Conservation (phyloP, 2,329 filamentous ascomycete genomes). For the Trichoderma guizhouense region DNA sequence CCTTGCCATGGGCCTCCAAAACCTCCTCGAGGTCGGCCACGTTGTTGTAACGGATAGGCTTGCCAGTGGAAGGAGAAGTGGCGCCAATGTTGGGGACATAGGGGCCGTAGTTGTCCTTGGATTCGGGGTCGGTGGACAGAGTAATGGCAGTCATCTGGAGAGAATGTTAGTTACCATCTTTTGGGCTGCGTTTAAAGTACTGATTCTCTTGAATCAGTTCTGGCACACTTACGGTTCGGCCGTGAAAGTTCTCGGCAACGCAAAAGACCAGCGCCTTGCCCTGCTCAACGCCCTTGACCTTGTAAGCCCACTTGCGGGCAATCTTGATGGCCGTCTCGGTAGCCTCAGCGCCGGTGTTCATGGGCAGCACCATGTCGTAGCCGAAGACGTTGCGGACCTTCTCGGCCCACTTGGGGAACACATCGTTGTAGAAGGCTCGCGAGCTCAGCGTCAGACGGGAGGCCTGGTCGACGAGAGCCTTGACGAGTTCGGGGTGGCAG, state of each 20-base stretch:
- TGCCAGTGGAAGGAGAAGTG: constrained; percentile 67
- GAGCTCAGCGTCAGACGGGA: constrained; percentile 86
- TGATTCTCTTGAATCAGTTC: background rate
- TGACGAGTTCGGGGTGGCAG: constrained; percentile 93
- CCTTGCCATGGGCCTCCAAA: constrained; percentile 74
- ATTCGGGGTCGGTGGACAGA: constrained; percentile 92
- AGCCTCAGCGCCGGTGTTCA: constrained; percentile 97
- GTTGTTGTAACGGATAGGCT: constrained; percentile 82
- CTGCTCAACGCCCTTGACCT: constrained; percentile 83
- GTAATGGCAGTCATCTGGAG: constrained; percentile 85
- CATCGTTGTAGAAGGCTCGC: constrained; percentile 96
- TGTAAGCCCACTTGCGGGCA: constrained; percentile 97
- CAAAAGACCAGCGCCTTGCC: constrained; percentile 82
- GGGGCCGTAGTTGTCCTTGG: constrained; percentile 92
- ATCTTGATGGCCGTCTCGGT: constrained; percentile 96
- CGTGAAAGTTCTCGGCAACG: constrained; percentile 92
- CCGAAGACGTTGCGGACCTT: constrained; percentile 86
- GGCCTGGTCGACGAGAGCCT: constrained; percentile 85
- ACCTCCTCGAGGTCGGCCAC: constrained; percentile 74
- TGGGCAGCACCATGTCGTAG: constrained; percentile 96
- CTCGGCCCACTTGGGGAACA: constrained; percentile 92
- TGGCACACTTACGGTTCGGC: constrained; percentile 72
- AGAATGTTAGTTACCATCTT: background rate
- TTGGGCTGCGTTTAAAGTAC: background rate
- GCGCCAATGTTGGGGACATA: constrained; percentile 89